Base-by-base conservation (phyloP, 1,284 basidiomycete genomes). In the Kwoniella shivajii region DNA sequence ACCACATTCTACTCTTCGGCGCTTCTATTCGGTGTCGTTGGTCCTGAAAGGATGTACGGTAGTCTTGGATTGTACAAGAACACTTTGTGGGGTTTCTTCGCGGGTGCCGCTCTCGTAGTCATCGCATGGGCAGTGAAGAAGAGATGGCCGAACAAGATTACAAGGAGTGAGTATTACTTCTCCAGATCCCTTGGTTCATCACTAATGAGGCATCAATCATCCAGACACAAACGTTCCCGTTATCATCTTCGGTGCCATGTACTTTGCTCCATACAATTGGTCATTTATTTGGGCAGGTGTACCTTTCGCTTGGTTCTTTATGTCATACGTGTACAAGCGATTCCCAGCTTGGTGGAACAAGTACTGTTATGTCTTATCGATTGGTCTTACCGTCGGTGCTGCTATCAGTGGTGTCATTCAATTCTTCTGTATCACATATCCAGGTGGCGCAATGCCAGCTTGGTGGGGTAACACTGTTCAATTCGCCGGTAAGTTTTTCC, bases 1-100 rank as follows among this genome's bases (percentile, higher is more conserved):
- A 62, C 60, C 36, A 62, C 60, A 1, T 62, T 62, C 36, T 62
- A 59, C 54, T 62, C 61, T 10, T 59, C 58, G 3, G 58, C 57
- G 6, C 38, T 59, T 1, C 18, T 63, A 14, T 63, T 60, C 51
- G 61, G 61, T 27, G 61, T 63, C 3, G 54, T 63, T 26, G 61
- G 61, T 18, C 61, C 61, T 1, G 26, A 51, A 41, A 54, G 61
- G 31, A 56, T 63, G 55, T 63, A 63, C 27, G 61, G 61, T n/a
- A 43, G 29, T 18, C 37, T 57, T 24, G 61, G 61, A 4, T 34
- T 63, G 38, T 63, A 63, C 55, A 56, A 56, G 27, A 44, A 59
- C 29, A 59, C 58, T 31, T 38, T 63, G 34, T 60, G 50, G 45
- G 61, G 58, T 2, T 63, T 63, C 48, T 50, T 60, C 10, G 61